Evolutionary conservation across 306 rosid species (phyloP), one percentile per base, ranked within the genome.

Genomic region (Glycyrrhiza uralensis): DNA sequence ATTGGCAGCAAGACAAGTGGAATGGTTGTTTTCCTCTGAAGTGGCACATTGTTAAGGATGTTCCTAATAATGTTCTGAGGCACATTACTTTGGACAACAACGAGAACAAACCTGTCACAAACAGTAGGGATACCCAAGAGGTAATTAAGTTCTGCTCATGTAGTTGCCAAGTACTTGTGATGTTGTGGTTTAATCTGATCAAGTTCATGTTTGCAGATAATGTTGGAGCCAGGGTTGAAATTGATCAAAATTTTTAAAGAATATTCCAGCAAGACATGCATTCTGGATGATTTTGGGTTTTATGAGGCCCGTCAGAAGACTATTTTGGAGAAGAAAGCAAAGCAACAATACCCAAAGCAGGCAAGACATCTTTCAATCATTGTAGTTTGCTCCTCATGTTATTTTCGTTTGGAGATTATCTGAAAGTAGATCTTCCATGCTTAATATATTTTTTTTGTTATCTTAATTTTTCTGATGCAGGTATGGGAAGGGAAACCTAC

Each of bases 1-100:
- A 94, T 79, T 94, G 99, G 99, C 99, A 94, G 51, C 99, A 94
- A 71, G 99, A 94, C 80, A 94, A 91, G 79, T 94, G 99, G 99
- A 94, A 89, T 50, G 99, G 99, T 56, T 94, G 96, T 64, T 94
- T 94, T 76, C 92, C 97, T 68, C 89, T 94, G 1, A 94, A 88
- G 85, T 94, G 99, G 99, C 97, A 89, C 74, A 61, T 94, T 33
- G 96, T 94, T 42, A 94, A 91, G 83, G 99, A 94, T 69, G 91
- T 94, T 35, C 99, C 99, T 4, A 94, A 94, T 88, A 91, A 92
- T 81, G 80, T 88, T 81, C 66, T 94, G 77, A 91, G 95, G 88
- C 97, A 91, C 86, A 91, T 94, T 6, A 91, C 92, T 4, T 87
- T 94, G 57, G 96, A 89, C 29, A 94, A 94, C 86, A 94, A 94